Evolutionary conservation across 352 stramenopile species (phyloP).

Genomic region (Plasmopara muralis): DNA sequence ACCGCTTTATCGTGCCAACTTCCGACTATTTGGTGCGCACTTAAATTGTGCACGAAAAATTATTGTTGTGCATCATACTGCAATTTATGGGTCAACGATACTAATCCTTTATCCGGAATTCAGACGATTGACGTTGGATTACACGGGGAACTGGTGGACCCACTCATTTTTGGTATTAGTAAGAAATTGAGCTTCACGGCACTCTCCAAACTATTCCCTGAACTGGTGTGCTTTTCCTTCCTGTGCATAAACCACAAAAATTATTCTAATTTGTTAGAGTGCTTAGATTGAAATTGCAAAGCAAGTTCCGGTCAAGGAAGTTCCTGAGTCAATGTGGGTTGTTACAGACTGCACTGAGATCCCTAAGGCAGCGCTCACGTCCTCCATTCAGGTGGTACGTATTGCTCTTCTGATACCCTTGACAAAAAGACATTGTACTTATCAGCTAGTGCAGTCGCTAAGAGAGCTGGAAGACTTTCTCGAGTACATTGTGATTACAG

Average conservation of each 20-base stretch:
- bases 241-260: not conserved
- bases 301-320: slow-evolving; percentile 42
- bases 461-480: slow-evolving; percentile 61
- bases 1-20: slow-evolving; percentile 34
- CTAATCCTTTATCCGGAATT: not conserved
- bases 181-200: slow-evolving; percentile 71
- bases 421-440: not conserved
- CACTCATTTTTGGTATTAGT: slow-evolving; percentile 61
- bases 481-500: slow-evolving; percentile 71
- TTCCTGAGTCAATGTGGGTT: slow-evolving; percentile 61
- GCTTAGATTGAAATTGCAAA: slow-evolving; percentile 62
- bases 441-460: slow-evolving; percentile 33
- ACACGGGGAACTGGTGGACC: slow-evolving; percentile 49
- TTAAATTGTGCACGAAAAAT: not conserved
- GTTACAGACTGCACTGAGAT: slow-evolving; percentile 58
- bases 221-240: slow-evolving; percentile 36
- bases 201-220: slow-evolving; percentile 62
- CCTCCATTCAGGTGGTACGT: slow-evolving; percentile 37
- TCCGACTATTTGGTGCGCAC: slow-evolving; percentile 45
- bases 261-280: not conserved
- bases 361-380: slow-evolving; percentile 47
- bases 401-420: slow-evolving; percentile 1
- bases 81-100: not conserved
- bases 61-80: not conserved
- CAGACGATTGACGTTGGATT: slow-evolving; percentile 70